Evolutionary conservation across 78 protist genomes (phyloP).

Genomic region (Dictyostelium firmibasis): DNA sequence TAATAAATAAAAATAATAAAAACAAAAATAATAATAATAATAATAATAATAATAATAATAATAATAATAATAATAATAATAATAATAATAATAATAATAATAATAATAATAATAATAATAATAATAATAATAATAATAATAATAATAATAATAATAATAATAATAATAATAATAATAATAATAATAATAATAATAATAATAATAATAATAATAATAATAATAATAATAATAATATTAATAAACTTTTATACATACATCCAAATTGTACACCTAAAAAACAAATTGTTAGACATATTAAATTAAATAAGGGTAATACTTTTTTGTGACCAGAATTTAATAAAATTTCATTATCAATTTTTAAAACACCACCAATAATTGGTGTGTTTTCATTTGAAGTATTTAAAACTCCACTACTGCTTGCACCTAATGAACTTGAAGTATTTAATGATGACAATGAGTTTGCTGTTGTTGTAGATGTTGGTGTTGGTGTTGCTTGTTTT

Average conservation of each 20-base stretch:
- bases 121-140: no score
- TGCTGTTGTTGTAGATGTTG: background rate
- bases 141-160: background rate
- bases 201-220: background rate
- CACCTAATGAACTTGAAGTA: background rate
- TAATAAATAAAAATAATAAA: no score
- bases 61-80: no score
- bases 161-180: background rate
- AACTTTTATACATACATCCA: slow-evolving; percentile 68
- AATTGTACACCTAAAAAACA: slow-evolving; percentile 77
- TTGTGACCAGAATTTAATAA: background rate
- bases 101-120: no score
- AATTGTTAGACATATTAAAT: slow-evolving; percentile 34
- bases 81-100: no score
- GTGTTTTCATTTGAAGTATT: background rate
- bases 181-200: background rate
- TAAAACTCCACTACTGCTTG: background rate
- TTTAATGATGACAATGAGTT: background rate
- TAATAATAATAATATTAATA: background rate
- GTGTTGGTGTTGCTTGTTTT: background rate
- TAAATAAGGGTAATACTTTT: slow-evolving; percentile 12
- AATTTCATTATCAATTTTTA: background rate
- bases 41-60: no score
- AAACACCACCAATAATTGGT: background rate
- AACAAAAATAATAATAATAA: no score